A percentile compares a stretch with the other conserved stretches of the same genome.
phyloP scores from a whole-genome alignment of 2,329 filamentous ascomycete species.

The Aspergillus piperis region DNA sequence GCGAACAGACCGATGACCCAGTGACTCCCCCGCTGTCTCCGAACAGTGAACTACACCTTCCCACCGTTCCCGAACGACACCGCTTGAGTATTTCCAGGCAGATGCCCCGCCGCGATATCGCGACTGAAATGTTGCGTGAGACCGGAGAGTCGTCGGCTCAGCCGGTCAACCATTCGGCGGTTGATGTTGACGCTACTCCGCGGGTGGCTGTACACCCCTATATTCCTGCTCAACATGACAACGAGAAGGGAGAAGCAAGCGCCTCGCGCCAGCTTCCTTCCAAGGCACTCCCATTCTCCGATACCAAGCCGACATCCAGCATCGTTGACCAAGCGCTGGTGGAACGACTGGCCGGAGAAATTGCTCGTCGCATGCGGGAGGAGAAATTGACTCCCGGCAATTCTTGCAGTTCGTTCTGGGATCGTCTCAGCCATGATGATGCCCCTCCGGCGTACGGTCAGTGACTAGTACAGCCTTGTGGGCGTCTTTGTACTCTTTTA shows the following conservation, averaged over 20 bases:
- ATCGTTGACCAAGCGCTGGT: conserved; percentile 52
- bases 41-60: conserved; percentile 34
- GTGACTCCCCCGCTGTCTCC: conserved; percentile 56
- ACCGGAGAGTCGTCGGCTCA: conserved; percentile 30
- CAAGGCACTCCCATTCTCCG: conserved; percentile 38
- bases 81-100: conserved; percentile 32
- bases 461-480: conserved; percentile 25
- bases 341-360: conserved; percentile 82
- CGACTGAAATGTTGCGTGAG: conserved; percentile 25
- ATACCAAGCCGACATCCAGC: conserved; percentile 32
- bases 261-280: conserved; percentile 34
- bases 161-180: conserved; percentile 21
- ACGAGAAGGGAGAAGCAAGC: conserved; percentile 33
- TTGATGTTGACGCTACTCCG: conserved; percentile 38
- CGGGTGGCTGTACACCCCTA: conserved; percentile 29
- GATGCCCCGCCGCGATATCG: conserved; percentile 24
- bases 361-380: conserved; percentile 80
- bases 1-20: conserved; percentile 60
- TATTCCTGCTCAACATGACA: conserved; percentile 14
- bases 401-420: conserved; percentile 40
- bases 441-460: conserved; percentile 49
- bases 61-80: conserved; percentile 37
- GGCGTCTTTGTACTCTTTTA: conserved; percentile 15
- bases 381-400: conserved; percentile 61
- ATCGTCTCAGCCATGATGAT: conserved; percentile 37